These are phyloP conservation scores for Cubamyces lactineus DNA, from an alignment of 768 basidiomycete genomes.

Conservation along the genomic window DNA sequence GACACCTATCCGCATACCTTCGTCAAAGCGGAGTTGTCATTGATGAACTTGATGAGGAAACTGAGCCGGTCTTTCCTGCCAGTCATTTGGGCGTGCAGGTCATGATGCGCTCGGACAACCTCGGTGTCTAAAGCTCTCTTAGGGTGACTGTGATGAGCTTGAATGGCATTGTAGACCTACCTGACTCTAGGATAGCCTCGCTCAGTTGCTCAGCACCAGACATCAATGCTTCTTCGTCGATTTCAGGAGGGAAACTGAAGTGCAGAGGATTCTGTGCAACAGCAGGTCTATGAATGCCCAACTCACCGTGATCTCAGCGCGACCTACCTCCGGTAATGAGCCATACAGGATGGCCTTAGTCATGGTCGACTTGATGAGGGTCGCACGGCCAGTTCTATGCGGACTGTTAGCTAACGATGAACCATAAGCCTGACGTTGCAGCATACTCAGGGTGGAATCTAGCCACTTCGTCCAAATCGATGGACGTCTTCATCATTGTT, in stretches of 20 bases:
- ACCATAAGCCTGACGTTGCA: neutral
- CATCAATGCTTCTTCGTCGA: constrained; percentile 81
- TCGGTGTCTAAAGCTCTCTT: constrained; percentile 50
- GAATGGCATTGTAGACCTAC: constrained; percentile 41
- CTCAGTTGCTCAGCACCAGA: constrained; percentile 79
- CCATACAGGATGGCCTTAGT: constrained; percentile 84
- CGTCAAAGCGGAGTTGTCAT: constrained; percentile 77
- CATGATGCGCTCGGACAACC: constrained; percentile 75
- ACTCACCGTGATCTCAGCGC: neutral
- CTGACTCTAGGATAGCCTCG: constrained; percentile 68
- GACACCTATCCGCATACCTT: constrained; percentile 52
- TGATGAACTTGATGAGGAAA: constrained; percentile 89
- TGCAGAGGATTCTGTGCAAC: constrained; percentile 68
- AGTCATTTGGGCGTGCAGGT: constrained; percentile 76
- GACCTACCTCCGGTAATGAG: constrained; percentile 58
- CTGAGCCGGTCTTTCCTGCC: constrained; percentile 75
- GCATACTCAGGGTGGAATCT: constrained; percentile 67
- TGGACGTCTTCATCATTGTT: constrained; percentile 65
- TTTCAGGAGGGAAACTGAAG: constrained; percentile 79
- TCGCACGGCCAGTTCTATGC: constrained; percentile 62
- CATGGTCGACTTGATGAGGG: constrained; percentile 77
- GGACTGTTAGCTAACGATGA: neutral
- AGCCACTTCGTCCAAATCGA: constrained; percentile 64
- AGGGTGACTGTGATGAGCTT: neutral
- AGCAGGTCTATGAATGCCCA: neutral